A percentile compares a stretch with the other conserved stretches of the same genome.
These are phyloP conservation scores for Phytopythium ostracodes DNA, from an alignment of 352 stramenopile genomes.

Conservation along the genomic window DNA sequence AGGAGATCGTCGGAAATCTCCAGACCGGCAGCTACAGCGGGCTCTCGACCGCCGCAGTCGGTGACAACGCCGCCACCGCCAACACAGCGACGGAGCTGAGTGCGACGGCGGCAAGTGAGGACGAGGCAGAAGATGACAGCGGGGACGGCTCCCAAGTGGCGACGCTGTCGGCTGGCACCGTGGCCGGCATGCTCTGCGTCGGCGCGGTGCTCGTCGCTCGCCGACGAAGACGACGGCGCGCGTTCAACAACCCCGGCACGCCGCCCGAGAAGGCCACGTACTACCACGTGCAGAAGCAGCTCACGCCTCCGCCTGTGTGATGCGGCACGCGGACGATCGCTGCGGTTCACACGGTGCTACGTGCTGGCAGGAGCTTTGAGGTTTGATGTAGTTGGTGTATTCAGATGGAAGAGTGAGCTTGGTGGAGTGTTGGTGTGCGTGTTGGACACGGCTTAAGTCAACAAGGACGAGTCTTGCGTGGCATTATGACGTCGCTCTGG, in stretches of 20 bases:
- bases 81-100: conserved; percentile 6
- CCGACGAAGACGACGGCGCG: conserved; percentile 9
- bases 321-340: no score
- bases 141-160: neutral
- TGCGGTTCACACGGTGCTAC: no score
- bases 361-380: no score
- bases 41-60: conserved; percentile 5
- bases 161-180: conserved; percentile 7
- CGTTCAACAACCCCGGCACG: conserved; percentile 11
- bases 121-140: conserved; percentile 7
- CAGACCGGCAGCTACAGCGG: conserved; percentile 4
- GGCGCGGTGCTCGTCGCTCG: conserved; percentile 9
- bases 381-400: neutral
- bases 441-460: neutral
- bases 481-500: neutral
- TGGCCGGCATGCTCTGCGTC: conserved; percentile 12
- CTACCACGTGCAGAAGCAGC: conserved; percentile 15
- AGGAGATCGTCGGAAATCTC: conserved; percentile 12
- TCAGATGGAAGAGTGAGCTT: neutral
- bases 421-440: no score
- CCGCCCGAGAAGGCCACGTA: conserved; percentile 18
- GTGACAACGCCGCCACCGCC: neutral
- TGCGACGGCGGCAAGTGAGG: neutral
- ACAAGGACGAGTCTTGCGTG: neutral
- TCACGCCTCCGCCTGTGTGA: conserved; percentile 8